Base-by-base conservation (phyloP, 352 stramenopile species). In the Phytophthora sansomeana region DNA sequence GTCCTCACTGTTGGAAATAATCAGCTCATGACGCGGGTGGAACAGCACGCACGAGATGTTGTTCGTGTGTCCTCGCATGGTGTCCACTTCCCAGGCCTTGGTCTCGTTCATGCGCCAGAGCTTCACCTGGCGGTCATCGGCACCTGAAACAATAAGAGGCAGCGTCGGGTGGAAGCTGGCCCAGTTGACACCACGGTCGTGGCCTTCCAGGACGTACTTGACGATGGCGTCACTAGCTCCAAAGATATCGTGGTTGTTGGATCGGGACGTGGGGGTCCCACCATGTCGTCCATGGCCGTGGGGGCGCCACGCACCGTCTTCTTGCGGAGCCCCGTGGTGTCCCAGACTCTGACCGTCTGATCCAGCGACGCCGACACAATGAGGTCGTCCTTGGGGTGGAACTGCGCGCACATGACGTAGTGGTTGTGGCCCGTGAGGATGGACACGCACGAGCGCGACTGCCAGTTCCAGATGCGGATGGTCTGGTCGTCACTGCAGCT, bases 31-130 rank as follows among this genome's bases (percentile, higher is more conserved):
- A 47, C 98, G 98, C 13, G 98, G 98, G 78, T 99, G 98, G 89
- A 99, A 99, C 29, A 99, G 87, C 60, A 99, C 98, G 63, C 97
- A 99, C 51, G 92, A 98, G 14, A 99, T 98, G 83, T 99, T 99
- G 90, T 99, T 99, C 17, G 97, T 99, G 77, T 99, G 98, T 46
- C 98, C 98, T 24, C 97, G 92, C 81, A 99, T 97, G 17, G 98
- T 99, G 85, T 99, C 98, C n/a, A 99, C 98, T 77, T 99, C 98
- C 98, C 98, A 99, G 1, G 98, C 98, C 78, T 98, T 98, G 59
- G 97, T 99, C 76, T 99, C 98, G 73, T 98, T 99, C 95, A 99
- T 99, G 63, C 93, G 85, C 97, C 97, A 99, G n/a, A 99, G 84
- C 83, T 99, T 99, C 56, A 99, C 97, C 77, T 99, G 97, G 44